Evolutionary conservation across 345 rosid species (phyloP).

Genomic region (Pistacia atlantica): DNA sequence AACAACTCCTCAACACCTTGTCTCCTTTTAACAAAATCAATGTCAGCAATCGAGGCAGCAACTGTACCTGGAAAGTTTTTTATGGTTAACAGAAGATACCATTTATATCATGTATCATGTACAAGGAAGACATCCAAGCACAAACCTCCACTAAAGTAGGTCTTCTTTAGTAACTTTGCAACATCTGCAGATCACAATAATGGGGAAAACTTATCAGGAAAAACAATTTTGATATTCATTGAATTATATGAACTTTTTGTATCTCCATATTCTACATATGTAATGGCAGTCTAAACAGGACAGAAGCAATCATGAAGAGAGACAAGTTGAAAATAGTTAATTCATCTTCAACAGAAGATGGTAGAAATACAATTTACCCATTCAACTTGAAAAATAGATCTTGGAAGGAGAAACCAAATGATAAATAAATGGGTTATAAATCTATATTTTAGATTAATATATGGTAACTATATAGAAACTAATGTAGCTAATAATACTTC

Average conservation of each 20-base stretch:
- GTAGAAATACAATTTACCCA: no score
- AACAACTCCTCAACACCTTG: slow-evolving; percentile 79
- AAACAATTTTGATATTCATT: neutral
- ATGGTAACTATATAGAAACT: no score
- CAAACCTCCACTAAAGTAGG: slow-evolving; percentile 96
- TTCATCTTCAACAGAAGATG: no score
- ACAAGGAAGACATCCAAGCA: slow-evolving; percentile 22
- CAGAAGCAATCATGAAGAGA: neutral
- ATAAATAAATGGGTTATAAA: no score
- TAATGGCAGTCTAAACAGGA: neutral
- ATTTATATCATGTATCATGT: neutral
- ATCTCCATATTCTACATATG: neutral
- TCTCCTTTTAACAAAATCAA: slow-evolving; percentile 93
- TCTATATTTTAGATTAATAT: no score
- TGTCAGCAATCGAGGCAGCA: slow-evolving; percentile 87
- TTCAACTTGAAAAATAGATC: no score
- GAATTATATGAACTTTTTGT: neutral
- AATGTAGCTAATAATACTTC: no score
- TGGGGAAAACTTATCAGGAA: slow-evolving; percentile 14
- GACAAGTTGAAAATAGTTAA: neutral
- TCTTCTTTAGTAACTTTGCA: slow-evolving; percentile 79
- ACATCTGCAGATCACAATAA: slow-evolving; percentile 58
- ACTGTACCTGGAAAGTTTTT: slow-evolving; percentile 71
- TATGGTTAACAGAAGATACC: neutral
- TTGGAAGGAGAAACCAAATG: no score